These are phyloP conservation scores for Apiotrichum veenhuisii DNA, from an alignment of 1,284 basidiomycete genomes.

Conservation along the genomic window DNA sequence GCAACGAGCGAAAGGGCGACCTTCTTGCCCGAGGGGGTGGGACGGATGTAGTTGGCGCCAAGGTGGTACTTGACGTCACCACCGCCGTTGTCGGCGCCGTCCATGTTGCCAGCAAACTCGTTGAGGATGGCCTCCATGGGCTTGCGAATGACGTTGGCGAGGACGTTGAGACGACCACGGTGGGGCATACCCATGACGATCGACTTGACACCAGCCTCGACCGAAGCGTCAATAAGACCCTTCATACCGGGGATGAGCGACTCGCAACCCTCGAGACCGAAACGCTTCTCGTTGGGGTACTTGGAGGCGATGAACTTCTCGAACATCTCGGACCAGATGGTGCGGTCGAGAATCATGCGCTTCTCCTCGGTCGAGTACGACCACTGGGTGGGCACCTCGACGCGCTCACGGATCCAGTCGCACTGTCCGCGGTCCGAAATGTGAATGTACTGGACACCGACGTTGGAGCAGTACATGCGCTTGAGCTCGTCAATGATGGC, in stretches of 20 bases:
- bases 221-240: conserved; percentile 94
- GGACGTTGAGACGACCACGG: conserved; percentile 94
- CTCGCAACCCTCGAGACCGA: conserved; percentile 98
- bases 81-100: conserved; percentile 70
- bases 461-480: conserved; percentile 93
- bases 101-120: conserved; percentile 75
- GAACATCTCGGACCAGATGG: conserved; percentile 99
- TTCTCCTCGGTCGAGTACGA: conserved; percentile 98
- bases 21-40: conserved; percentile 96
- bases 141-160: conserved; percentile 98
- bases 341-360: conserved; percentile 95
- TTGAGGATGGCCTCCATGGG: conserved; percentile 97
- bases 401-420: conserved; percentile 96
- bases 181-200: conserved; percentile 99
- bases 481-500: conserved; percentile 91
- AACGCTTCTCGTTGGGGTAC: conserved; percentile 99
- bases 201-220: conserved; percentile 91
- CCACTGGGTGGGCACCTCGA: conserved; percentile 97
- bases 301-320: conserved; percentile 98
- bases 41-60: conserved; percentile 97
- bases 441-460: conserved; percentile 97
- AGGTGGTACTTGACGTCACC: conserved; percentile 99
- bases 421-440: conserved; percentile 98
- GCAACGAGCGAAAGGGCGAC: conserved; percentile 96
- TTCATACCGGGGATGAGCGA: conserved; percentile 99